phyloP scores from a whole-genome alignment of 768 basidiomycete species.

The Termitomyces sp. region DNA sequence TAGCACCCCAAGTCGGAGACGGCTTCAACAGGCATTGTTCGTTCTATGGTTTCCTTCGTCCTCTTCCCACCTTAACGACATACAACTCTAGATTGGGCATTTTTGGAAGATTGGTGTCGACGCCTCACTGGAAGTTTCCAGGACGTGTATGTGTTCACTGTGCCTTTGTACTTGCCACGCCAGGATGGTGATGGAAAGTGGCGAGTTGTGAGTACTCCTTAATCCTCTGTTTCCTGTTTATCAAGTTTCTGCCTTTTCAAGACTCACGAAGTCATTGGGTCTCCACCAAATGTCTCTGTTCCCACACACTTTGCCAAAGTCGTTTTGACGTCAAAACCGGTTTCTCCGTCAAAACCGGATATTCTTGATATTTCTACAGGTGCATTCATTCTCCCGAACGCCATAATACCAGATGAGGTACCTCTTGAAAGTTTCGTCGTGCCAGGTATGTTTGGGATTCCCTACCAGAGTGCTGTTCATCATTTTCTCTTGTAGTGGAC shows the following conservation, averaged over 20 bases:
- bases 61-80: neutral
- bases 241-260: conserved; percentile 20
- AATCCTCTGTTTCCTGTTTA: neutral
- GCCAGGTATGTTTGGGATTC: conserved; percentile 49
- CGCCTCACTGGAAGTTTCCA: conserved; percentile 80
- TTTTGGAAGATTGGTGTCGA: conserved; percentile 93
- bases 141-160: conserved; percentile 96
- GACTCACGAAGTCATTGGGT: conserved; percentile 94
- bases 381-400: conserved; percentile 95
- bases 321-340: conserved; percentile 70
- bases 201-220: conserved; percentile 68
- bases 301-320: conserved; percentile 99
- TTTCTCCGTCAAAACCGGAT: conserved; percentile 66
- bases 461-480: neutral
- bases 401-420: conserved; percentile 81
- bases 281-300: conserved; percentile 84
- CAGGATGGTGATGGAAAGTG: conserved; percentile 88
- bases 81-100: conserved; percentile 81
- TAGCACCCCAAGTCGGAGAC: conserved; percentile 96
- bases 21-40: conserved; percentile 97
- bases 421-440: conserved; percentile 76
- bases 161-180: conserved; percentile 92
- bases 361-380: conserved; percentile 77
- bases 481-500: conserved; percentile 53
- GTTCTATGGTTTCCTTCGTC: conserved; percentile 17